Conservation (phyloP, 257 asterid species). For the Forsythia viridissima region DNA sequence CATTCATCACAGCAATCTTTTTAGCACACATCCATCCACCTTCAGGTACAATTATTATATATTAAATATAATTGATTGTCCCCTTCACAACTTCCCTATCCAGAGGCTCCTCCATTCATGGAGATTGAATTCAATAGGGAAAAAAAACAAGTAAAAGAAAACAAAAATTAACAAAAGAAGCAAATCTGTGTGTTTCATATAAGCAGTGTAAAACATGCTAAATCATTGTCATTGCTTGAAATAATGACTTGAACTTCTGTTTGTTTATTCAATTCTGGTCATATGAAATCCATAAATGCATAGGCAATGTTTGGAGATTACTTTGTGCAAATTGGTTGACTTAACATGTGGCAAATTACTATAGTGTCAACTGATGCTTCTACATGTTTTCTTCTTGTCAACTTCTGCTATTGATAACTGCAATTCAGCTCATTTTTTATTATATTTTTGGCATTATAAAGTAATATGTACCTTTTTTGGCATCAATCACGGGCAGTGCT, state of each 20-base stretch:
- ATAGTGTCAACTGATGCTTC: neutral
- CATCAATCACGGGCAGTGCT: no score
- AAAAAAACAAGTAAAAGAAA: neutral
- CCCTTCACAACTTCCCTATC: neutral
- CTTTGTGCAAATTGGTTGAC: neutral
- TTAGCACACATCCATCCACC: slow-evolving; percentile 36
- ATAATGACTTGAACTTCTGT: neutral
- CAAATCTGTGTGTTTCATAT: neutral
- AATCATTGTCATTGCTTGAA: neutral
- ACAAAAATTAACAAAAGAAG: no score
- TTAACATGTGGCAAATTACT: neutral
- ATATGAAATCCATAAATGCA: neutral
- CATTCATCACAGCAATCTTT: slow-evolving; percentile 34
- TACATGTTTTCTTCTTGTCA: neutral
- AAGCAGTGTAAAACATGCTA: no score
- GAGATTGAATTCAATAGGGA: neutral
- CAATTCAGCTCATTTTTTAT: no score
- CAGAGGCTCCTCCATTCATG: neutral
- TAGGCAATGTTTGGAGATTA: neutral
- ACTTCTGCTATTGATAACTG: neutral
- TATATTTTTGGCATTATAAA: no score
- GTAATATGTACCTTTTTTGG: neutral
- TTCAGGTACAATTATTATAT: slow-evolving; percentile 44
- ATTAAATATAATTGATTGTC: neutral
- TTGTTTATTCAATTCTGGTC: neutral